Evolutionary conservation across 805 yeast species (phyloP).

Genomic region (Starmerella floris): DNA sequence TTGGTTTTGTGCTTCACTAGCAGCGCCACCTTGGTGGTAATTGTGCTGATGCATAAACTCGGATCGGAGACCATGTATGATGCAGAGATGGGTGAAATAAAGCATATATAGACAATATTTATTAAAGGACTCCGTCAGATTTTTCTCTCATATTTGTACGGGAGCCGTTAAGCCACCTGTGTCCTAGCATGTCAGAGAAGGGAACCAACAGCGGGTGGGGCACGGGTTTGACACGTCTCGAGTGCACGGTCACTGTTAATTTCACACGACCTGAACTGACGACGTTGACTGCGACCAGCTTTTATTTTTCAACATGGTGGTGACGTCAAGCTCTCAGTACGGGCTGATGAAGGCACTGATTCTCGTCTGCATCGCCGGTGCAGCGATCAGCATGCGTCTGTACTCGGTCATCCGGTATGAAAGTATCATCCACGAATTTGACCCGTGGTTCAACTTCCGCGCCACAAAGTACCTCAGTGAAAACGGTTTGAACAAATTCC

Average conservation of each 20-base stretch:
- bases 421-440: conserved; percentile 90
- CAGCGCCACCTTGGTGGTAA: conserved; percentile 22
- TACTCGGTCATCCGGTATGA: conserved; percentile 96
- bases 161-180: too few species aligned
- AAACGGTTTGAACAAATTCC: conserved; percentile 74
- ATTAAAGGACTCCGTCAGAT: too few species aligned
- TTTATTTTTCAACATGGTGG: neutral
- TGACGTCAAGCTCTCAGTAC: conserved; percentile 6
- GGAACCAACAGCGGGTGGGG: too few species aligned
- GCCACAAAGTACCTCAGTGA: conserved; percentile 86
- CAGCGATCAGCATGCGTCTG: conserved; percentile 81
- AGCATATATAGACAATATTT: neutral
- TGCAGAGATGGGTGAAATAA: conserved; percentile 14
- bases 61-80: conserved; percentile 11
- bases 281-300: neutral
- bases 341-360: conserved; percentile 48
- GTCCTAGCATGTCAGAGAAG: too few species aligned
- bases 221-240: too few species aligned
- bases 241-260: neutral
- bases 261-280: neutral
- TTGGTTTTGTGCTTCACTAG: conserved; percentile 26
- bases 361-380: conserved; percentile 69
- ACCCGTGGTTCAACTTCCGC: conserved; percentile 56
- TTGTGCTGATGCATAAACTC: conserved; percentile 12
- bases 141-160: too few species aligned